Evolutionary conservation across 202 grass and related monocot genomes (phyloP).

Genomic region (Cymbopogon flexuosus): DNA sequence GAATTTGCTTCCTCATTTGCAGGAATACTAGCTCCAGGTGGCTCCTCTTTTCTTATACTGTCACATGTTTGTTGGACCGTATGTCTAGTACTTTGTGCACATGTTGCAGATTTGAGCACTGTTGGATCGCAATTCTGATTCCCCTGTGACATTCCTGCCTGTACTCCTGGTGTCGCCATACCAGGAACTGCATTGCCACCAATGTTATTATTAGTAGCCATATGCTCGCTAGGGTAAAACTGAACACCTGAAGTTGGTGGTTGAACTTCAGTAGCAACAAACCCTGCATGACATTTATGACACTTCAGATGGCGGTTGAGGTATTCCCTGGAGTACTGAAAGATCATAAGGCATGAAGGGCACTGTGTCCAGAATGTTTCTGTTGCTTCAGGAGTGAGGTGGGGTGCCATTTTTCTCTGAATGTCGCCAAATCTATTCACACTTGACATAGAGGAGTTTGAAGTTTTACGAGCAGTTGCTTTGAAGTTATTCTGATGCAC

Average conservation of each 20-base stretch:
- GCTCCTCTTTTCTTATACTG: constrained; percentile 28
- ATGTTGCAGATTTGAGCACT: constrained; percentile 25
- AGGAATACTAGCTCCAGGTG: constrained; percentile 4
- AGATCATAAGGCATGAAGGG: constrained; percentile 21
- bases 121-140: constrained; percentile 25
- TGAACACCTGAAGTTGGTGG: constrained; percentile 7
- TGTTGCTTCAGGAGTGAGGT: neutral
- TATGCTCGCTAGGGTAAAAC: neutral
- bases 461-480: constrained; percentile 20
- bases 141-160: constrained; percentile 24
- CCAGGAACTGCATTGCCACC: constrained; percentile 6
- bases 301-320: constrained; percentile 32
- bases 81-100: constrained; percentile 22
- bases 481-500: constrained; percentile 23
- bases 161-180: constrained; percentile 12
- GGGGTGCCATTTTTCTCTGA: neutral
- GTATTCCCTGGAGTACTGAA: constrained; percentile 44
- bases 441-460: constrained; percentile 21
- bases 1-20: constrained; percentile 25
- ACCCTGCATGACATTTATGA: constrained; percentile 17
- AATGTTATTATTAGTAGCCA: neutral
- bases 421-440: constrained; percentile 6
- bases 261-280: constrained; percentile 41
- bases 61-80: constrained; percentile 36
- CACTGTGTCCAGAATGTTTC: constrained; percentile 71